Evolutionary conservation across 345 rosid species (phyloP).

Genomic region (Turnera subulata): DNA sequence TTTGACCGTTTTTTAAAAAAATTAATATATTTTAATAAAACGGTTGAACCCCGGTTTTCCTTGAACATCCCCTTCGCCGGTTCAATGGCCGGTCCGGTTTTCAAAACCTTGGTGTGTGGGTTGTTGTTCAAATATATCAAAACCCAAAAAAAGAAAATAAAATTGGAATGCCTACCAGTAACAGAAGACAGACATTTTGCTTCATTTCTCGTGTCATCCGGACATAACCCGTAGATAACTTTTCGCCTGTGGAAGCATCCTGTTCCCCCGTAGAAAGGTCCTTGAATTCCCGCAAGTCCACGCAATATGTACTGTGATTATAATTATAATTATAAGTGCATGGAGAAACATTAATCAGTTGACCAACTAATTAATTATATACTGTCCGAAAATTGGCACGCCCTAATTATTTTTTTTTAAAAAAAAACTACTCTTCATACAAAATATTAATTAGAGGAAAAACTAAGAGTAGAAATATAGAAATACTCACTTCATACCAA

Average conservation of each 20-base stretch:
- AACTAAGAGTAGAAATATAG: neutral
- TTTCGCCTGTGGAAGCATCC: constrained; percentile 60
- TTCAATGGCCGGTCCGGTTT: no score
- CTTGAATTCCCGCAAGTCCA: constrained; percentile 58
- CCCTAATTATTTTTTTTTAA: no score
- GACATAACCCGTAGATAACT: constrained; percentile 51
- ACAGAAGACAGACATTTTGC: constrained; percentile 13
- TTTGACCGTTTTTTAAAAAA: no score
- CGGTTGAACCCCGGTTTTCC: no score
- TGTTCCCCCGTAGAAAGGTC: constrained; percentile 44
- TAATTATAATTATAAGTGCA: neutral
- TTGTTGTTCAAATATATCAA: no score
- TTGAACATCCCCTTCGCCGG: no score
- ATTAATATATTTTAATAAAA: no score
- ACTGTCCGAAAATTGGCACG: no score
- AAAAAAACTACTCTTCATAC: no score
- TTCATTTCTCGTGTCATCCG: constrained; percentile 20
- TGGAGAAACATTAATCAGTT: neutral
- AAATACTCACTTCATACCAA: constrained; percentile 14
- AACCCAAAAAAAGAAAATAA: neutral
- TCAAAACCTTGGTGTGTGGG: no score
- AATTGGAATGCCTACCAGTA: constrained; percentile 3
- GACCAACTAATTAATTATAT: neutral
- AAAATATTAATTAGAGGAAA: no score
- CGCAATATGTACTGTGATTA: constrained; percentile 18